These are phyloP conservation scores for Neurospora terricola DNA, from an alignment of 495 filamentous ascomycete genomes.

Conservation along the genomic window DNA sequence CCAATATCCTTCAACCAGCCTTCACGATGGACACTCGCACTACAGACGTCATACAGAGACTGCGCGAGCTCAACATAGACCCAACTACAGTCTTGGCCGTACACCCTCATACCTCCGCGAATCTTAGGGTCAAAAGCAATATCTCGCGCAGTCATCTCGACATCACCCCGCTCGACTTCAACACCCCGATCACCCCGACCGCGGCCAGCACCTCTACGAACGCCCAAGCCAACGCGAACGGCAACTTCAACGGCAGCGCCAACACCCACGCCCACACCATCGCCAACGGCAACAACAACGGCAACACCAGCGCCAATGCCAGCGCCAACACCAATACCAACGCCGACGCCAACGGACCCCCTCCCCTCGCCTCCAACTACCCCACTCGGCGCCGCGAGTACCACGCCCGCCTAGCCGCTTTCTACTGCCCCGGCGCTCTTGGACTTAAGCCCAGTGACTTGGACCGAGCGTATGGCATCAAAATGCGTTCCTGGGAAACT, in stretches of 20 bases:
- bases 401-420: too few relatives aligned
- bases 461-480: neutral
- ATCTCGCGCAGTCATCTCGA: neutral
- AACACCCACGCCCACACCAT: too few relatives aligned
- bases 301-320: too few relatives aligned
- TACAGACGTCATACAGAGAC: neutral
- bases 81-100: neutral
- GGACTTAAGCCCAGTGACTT: neutral
- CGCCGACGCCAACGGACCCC: neutral
- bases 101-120: neutral
- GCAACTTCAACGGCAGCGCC: too few relatives aligned
- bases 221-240: too few relatives aligned
- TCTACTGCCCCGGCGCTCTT: neutral
- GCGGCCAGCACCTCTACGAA: neutral
- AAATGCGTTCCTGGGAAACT: neutral
- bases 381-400: neutral
- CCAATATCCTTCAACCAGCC: neutral
- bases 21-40: neutral
- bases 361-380: neutral
- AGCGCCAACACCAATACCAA: too few relatives aligned
- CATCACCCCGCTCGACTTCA: neutral
- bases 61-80: neutral
- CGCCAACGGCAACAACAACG: too few relatives aligned
- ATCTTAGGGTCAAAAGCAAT: neutral
- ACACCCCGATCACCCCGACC: neutral